Evolutionary conservation across 192 early-diverging fungal genomes (phyloP).

Genomic region (Kickxella alabastrina): DNA sequence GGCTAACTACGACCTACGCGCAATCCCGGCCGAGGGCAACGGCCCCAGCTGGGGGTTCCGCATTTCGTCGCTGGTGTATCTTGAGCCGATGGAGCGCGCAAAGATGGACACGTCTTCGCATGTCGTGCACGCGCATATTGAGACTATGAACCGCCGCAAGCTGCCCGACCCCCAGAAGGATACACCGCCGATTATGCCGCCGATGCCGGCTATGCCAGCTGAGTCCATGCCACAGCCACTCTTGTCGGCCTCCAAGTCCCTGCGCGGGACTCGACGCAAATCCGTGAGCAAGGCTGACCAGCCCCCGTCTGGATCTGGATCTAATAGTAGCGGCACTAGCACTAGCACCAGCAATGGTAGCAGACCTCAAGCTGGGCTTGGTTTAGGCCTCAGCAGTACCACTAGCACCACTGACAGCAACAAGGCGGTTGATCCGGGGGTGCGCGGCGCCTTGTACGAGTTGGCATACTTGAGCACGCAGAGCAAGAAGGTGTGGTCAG

Average conservation of each 20-base stretch:
- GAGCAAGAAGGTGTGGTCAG: conserved; percentile 41
- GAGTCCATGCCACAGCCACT: neutral
- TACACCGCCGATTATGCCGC: neutral
- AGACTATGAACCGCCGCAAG: conserved; percentile 40
- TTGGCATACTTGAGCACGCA: conserved; percentile 50
- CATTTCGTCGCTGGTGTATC: conserved; percentile 36
- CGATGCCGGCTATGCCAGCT: conserved; percentile 13
- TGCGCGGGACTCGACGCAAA: too few relatives aligned
- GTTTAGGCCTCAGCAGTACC: conserved; percentile 3
- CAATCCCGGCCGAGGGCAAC: conserved; percentile 21
- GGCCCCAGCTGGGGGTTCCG: conserved; percentile 33
- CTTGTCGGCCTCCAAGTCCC: neutral
- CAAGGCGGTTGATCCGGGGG: conserved; percentile 12
- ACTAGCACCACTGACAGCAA: neutral
- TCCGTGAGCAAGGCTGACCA: conserved; percentile 1
- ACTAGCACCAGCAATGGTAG: neutral
- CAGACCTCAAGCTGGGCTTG: conserved; percentile 30
- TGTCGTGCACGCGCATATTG: conserved; percentile 43
- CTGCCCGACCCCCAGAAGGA: conserved; percentile 19
- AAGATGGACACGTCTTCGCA: conserved; percentile 20
- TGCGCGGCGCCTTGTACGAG: conserved; percentile 42
- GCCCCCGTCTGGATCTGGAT: neutral
- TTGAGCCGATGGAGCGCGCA: conserved; percentile 24
- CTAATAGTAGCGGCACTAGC: conserved; percentile 8
- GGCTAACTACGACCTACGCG: conserved; percentile 33